These are phyloP conservation scores for Phytophthora citricola DNA, from an alignment of 352 stramenopile species.

Conservation along the genomic window DNA sequence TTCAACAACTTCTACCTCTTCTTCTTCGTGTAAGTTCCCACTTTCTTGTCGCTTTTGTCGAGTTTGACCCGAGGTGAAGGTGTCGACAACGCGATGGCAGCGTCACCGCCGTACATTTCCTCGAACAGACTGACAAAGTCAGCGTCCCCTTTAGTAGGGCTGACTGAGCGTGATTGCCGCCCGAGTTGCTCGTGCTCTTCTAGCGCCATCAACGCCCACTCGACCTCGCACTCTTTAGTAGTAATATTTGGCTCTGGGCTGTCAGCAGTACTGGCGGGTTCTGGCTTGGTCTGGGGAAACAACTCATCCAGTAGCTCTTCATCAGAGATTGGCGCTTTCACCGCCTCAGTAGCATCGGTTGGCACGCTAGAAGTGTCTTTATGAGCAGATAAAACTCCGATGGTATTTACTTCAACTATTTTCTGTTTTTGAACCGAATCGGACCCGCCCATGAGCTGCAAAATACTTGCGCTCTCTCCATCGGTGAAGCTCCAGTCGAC, in stretches of 20 bases:
- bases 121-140: constrained; percentile 36
- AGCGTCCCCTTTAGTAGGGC: background rate
- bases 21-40: background rate
- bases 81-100: constrained; percentile 14
- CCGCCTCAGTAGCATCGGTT: background rate
- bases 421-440: constrained; percentile 11
- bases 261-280: background rate
- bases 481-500: constrained; percentile 41
- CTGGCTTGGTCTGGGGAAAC: constrained; percentile 24
- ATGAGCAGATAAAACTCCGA: background rate
- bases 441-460: constrained; percentile 50
- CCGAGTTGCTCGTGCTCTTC: constrained; percentile 25
- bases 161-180: constrained; percentile 8
- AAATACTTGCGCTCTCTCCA: constrained; percentile 45
- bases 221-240: constrained; percentile 21
- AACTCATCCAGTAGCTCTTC: constrained; percentile 29
- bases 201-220: constrained; percentile 32
- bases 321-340: constrained; percentile 3
- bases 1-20: background rate
- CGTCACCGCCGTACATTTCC: constrained; percentile 34
- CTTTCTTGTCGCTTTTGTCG: background rate
- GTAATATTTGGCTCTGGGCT: background rate
- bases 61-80: constrained; percentile 13
- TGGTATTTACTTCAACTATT: background rate
- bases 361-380: background rate